phyloP scores from a whole-genome alignment of 1,284 basidiomycete species.

The Uromyces viciae-fabae region DNA sequence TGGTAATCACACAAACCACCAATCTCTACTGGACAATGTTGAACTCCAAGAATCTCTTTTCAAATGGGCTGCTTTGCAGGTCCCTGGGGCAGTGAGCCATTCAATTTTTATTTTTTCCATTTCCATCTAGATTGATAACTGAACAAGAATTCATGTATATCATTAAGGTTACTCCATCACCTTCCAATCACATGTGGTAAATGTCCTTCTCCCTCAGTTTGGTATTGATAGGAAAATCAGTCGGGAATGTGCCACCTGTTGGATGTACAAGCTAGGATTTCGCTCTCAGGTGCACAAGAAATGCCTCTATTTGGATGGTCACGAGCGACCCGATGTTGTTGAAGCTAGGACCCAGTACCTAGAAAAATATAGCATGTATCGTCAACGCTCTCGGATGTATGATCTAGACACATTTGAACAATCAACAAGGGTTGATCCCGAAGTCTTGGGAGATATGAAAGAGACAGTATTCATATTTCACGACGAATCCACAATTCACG shows the following conservation, averaged over 20 bases:
- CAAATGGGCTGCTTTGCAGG: slow-evolving; percentile 8
- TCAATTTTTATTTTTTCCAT: background rate
- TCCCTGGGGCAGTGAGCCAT: background rate
- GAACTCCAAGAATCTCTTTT: background rate
- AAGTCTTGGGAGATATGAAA: background rate
- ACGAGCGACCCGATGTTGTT: background rate
- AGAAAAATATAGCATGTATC: background rate
- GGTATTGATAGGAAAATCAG: background rate
- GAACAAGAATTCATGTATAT: background rate
- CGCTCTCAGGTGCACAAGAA: slow-evolving; percentile 4
- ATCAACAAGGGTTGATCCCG: slow-evolving; percentile 3
- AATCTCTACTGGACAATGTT: background rate
- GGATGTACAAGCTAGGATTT: slow-evolving; percentile 17
- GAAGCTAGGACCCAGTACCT: background rate
- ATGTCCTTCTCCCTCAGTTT: background rate
- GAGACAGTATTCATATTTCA: slow-evolving; percentile 14
- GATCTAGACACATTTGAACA: background rate
- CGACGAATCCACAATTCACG: background rate
- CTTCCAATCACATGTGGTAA: slow-evolving; percentile 2
- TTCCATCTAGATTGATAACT: background rate
- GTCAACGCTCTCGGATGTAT: background rate
- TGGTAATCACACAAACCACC: background rate
- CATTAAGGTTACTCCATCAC: background rate
- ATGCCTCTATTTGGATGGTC: slow-evolving; percentile 7
- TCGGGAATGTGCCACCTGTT: background rate